Base-by-base conservation (phyloP, 169 alveolate species). In the Cystoisospora suis region DNA sequence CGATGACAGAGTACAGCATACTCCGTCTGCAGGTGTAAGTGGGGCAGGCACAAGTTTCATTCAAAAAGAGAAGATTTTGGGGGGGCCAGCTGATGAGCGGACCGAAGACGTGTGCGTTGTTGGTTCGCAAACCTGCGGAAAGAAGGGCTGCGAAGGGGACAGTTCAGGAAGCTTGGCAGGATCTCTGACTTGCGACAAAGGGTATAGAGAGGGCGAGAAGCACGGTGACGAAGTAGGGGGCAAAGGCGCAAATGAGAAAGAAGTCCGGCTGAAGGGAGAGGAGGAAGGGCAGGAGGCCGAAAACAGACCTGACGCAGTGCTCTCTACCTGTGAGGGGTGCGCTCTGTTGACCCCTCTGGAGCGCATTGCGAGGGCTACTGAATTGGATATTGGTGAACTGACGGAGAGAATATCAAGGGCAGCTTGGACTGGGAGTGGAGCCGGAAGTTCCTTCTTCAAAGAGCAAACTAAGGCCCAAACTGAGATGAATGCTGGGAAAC, bases 281-380 rank as follows among this genome's bases (percentile, higher is more conserved):
- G 77, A 17, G 44, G 77, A 65, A 36, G 42, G 44, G 65, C 65
- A 0, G 42, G 42, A 6, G 77, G 42, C 5, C 42, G 77, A n/a
- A n/a, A n/a, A n/a, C n/a, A n/a, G n/a, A n/a, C n/a, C n/a, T 20
- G 77, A 65, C 23, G 77, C n/a, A 20, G 45, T 6, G 44, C 77
- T 65, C 42, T 1, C 36, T 44, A 32, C 77, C 77, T 6, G 32
- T 59, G 75, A n/a, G 77, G 77, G n/a, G 77, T 65, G 45, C 34
- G 77, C 34, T 1, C 77, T 32, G 45, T 44, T 65, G 45, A 65
- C 77, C 36, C 77, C 77, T 36, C 77, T 65, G 77, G 77, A 65
- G 42, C 77, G 77, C 42, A 44, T 65, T 1, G 77, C 77, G 36
- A 65, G 34, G 42, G 77, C 77, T 1, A n/a, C 34, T 20, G 77